These are phyloP conservation scores for Alternaria solani DNA, from an alignment of 2,329 filamentous ascomycete species.

Conservation along the genomic window DNA sequence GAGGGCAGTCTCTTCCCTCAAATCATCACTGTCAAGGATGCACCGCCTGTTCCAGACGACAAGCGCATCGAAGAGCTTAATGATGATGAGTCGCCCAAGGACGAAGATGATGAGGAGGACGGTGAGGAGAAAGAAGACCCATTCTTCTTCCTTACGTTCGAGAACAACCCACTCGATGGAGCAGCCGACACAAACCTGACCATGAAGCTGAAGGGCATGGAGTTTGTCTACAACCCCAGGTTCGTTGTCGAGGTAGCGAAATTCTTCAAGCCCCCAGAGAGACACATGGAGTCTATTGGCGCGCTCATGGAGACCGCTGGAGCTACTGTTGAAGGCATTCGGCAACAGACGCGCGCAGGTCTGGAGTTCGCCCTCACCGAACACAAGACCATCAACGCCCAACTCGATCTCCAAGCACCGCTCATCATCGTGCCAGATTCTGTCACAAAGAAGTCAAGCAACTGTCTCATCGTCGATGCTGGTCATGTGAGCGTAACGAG, in stretches of 20 bases:
- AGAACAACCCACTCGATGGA: constrained; percentile 93
- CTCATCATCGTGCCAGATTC: constrained; percentile 96
- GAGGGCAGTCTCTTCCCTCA: constrained; percentile 90
- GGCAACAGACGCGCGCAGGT: constrained; percentile 94
- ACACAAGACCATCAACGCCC: constrained; percentile 97
- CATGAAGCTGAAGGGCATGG: constrained; percentile 91
- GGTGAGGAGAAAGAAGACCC: constrained; percentile 68
- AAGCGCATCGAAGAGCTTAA: constrained; percentile 59
- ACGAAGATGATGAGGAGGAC: constrained; percentile 55
- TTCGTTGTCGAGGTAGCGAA: constrained; percentile 90
- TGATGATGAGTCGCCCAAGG: constrained; percentile 56
- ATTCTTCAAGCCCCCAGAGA: constrained; percentile 95
- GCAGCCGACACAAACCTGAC: constrained; percentile 90
- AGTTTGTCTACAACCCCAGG: constrained; percentile 96
- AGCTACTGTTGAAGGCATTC: constrained; percentile 91
- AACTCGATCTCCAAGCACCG: constrained; percentile 92
- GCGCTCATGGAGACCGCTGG: constrained; percentile 95
- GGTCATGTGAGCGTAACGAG: constrained; percentile 95
- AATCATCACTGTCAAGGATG: constrained; percentile 94
- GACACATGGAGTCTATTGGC: constrained; percentile 97
- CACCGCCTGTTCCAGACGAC: constrained; percentile 65
- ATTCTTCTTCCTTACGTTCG: constrained; percentile 91
- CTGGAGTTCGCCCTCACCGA: constrained; percentile 96
- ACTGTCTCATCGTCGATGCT: constrained; percentile 93
- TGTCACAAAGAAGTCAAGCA: constrained; percentile 79